Evolutionary conservation across 768 basidiomycete species (phyloP).

Genomic region (Rhizopogon roseolus): DNA sequence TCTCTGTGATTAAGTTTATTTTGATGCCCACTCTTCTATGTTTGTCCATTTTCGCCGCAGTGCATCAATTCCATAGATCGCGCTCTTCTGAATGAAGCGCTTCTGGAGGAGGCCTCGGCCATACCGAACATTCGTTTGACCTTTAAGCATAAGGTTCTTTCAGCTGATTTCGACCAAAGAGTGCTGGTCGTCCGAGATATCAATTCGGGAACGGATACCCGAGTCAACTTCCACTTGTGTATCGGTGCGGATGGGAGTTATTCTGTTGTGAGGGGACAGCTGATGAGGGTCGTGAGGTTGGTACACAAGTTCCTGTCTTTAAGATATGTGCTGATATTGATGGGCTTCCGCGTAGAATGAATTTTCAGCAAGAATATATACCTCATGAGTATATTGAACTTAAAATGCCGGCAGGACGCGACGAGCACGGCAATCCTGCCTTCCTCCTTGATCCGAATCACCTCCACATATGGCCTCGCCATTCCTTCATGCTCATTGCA

Average conservation of each 20-base stretch:
- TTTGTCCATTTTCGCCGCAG: constrained; percentile 35
- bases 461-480: constrained; percentile 98
- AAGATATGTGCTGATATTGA: constrained; percentile 4
- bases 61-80: constrained; percentile 94
- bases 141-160: constrained; percentile 79
- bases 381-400: constrained; percentile 95
- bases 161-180: constrained; percentile 70
- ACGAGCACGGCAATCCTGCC: constrained; percentile 51
- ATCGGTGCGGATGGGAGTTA: constrained; percentile 94
- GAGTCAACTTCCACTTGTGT: constrained; percentile 68
- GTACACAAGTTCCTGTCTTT: constrained; percentile 18
- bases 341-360: constrained; percentile 57
- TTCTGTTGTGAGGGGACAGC: constrained; percentile 84
- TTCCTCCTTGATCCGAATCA: constrained; percentile 92
- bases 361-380: constrained; percentile 94
- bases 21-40: constrained; percentile 18
- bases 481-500: constrained; percentile 99
- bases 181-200: constrained; percentile 48
- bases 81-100: constrained; percentile 76
- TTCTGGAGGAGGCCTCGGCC: constrained; percentile 73
- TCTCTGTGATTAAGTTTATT: constrained; percentile 14
- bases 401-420: constrained; percentile 81
- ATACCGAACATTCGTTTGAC: constrained; percentile 59
- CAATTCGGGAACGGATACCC: constrained; percentile 35
- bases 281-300: constrained; percentile 93